Conservation (phyloP, 371 early-diverging fungal genomes). For the Globomyces sp. region DNA sequence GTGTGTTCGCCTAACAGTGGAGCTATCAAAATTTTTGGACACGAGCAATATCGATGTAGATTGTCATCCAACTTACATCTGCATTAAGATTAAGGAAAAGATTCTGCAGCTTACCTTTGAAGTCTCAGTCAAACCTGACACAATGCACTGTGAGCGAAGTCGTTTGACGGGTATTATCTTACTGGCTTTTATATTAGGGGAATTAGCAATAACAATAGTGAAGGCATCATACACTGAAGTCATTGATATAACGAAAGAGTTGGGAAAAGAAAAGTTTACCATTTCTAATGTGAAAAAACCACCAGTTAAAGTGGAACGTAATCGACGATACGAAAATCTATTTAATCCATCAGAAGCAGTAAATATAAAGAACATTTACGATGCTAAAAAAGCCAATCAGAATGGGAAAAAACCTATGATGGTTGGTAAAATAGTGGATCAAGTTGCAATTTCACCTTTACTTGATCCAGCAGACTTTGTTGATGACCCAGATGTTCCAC, state of each 20-base stretch:
- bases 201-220: conserved; percentile 43
- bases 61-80: conserved; percentile 35
- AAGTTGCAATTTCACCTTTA: neutral
- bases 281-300: conserved; percentile 14
- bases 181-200: conserved; percentile 21
- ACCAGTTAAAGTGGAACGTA: conserved; percentile 8
- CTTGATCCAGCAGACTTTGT: conserved; percentile 30
- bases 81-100: conserved; percentile 47
- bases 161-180: conserved; percentile 8
- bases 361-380: conserved; percentile 14
- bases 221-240: conserved; percentile 16
- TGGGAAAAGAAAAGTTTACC: conserved; percentile 4
- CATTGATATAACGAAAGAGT: conserved; percentile 18
- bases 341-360: conserved; percentile 17
- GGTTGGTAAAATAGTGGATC: neutral
- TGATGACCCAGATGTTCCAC: conserved; percentile 54
- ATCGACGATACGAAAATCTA: conserved; percentile 16
- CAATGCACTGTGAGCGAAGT: conserved; percentile 42
- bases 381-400: neutral
- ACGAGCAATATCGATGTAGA: conserved; percentile 49
- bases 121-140: conserved; percentile 31
- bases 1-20: conserved; percentile 35
- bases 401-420: conserved; percentile 2
- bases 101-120: conserved; percentile 44
- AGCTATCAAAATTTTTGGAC: conserved; percentile 46